Evolutionary conservation across 2,329 filamentous ascomycete genomes (phyloP).

Genomic region (Aphanoascus verrucosus): DNA sequence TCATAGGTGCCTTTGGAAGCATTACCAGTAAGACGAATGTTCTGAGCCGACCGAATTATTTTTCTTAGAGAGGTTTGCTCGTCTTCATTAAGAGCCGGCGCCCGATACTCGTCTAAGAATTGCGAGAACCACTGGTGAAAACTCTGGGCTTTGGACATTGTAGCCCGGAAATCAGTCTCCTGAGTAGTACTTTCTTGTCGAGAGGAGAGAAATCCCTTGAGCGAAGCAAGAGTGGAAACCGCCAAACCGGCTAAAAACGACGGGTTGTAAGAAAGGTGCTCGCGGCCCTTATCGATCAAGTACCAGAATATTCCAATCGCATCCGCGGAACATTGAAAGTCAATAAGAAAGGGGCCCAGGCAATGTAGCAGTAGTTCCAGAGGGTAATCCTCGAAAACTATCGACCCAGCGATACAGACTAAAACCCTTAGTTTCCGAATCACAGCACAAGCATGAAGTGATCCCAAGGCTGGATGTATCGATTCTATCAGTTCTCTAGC

Average conservation of each 20-base stretch:
- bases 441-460: conserved; percentile 75
- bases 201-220: conserved; percentile 64
- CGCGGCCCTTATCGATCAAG: conserved; percentile 57
- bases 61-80: conserved; percentile 51
- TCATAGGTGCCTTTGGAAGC: conserved; percentile 61
- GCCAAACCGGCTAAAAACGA: conserved; percentile 73
- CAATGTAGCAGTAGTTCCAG: conserved; percentile 82
- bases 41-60: conserved; percentile 58
- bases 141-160: conserved; percentile 59
- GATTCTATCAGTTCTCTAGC: conserved; percentile 68
- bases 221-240: conserved; percentile 65
- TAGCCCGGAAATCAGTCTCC: conserved; percentile 68
- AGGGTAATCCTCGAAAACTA: conserved; percentile 67
- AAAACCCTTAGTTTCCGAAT: conserved; percentile 76
- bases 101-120: conserved; percentile 55
- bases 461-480: conserved; percentile 71
- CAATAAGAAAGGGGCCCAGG: conserved; percentile 64
- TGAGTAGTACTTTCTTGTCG: conserved; percentile 71
- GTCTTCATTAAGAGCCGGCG: conserved; percentile 38
- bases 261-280: conserved; percentile 54
- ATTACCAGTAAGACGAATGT: conserved; percentile 58
- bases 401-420: conserved; percentile 62
- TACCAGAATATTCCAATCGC: conserved; percentile 78
- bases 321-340: conserved; percentile 83
- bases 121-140: conserved; percentile 72